Percentiles rank a stretch among this genome's conserved stretches.
Evolutionary conservation across 192 early-diverging fungal genomes (phyloP).

Genomic region (Coemansia sp.): DNA sequence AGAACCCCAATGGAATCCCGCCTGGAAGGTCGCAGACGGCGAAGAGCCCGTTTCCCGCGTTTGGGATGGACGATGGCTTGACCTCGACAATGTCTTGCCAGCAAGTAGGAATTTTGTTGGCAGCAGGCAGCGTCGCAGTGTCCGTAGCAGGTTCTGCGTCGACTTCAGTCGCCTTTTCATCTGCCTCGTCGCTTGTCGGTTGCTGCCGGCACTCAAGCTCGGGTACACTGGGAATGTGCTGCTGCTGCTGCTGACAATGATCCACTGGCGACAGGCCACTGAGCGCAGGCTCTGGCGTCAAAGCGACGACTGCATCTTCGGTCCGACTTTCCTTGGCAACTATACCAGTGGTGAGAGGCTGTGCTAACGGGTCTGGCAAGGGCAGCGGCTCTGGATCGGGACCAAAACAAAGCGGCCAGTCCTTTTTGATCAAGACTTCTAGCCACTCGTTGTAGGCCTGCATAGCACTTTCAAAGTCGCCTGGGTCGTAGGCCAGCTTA

Average conservation of each 20-base stretch:
- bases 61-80: conserved; percentile 58
- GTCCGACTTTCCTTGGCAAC: not conserved
- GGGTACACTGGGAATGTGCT: too few relatives aligned
- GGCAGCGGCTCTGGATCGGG: conserved; percentile 6
- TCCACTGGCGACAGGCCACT: not conserved
- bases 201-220: not conserved
- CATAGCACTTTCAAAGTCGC: conserved; percentile 70
- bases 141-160: not conserved
- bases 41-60: conserved; percentile 75
- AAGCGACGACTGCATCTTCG: not conserved
- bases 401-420: conserved; percentile 89
- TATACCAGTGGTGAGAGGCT: not conserved
- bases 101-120: conserved; percentile 51
- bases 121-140: not conserved
- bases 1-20: conserved; percentile 80
- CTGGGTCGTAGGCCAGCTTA: conserved; percentile 74
- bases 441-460: conserved; percentile 73
- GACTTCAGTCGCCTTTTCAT: not conserved
- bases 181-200: not conserved
- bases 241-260: not conserved
- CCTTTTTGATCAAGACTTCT: conserved; percentile 60
- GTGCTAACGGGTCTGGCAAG: not conserved
- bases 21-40: conserved; percentile 68
- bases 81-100: conserved; percentile 66
- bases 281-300: not conserved